A percentile compares a stretch with the other conserved stretches of the same genome.
Evolutionary conservation across 768 basidiomycete genomes (phyloP).

Genomic region (Collybia sp.): DNA sequence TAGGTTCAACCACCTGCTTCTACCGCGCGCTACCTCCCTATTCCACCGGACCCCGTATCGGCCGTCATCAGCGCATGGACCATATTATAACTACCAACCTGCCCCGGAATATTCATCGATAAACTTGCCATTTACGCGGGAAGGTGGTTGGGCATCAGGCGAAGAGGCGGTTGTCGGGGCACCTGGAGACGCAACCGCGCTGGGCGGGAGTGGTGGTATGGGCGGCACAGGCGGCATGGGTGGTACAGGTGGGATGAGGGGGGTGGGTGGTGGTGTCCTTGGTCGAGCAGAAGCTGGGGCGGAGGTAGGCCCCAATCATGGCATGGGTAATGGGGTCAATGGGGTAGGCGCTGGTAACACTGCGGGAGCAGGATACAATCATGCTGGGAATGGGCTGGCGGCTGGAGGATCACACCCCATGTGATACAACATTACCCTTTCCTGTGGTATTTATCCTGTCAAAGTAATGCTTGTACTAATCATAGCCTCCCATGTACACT

Average conservation of each 20-base stretch:
- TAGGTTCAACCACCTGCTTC: slow-evolving; percentile 52
- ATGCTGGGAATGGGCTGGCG: too few relatives aligned
- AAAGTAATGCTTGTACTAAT: too few relatives aligned
- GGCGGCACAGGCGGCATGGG: slow-evolving; percentile 1
- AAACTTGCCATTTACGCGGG: slow-evolving; percentile 37
- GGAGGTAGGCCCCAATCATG: neutral
- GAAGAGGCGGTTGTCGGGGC: slow-evolving; percentile 32
- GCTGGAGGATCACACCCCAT: neutral
- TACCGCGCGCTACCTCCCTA: slow-evolving; percentile 44
- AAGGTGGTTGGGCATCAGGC: slow-evolving; percentile 40
- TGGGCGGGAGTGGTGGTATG: slow-evolving; percentile 11
- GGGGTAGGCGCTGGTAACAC: neutral
- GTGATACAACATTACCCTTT: too few relatives aligned
- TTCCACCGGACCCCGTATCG: slow-evolving; percentile 30
- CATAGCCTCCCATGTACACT: too few relatives aligned
- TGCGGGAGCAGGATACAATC: too few relatives aligned
- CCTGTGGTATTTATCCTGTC: too few relatives aligned
- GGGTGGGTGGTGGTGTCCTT: neutral
- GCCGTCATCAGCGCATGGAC: slow-evolving; percentile 13
- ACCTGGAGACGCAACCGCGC: slow-evolving; percentile 35
- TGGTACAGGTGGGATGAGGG: neutral
- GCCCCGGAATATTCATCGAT: slow-evolving; percentile 18
- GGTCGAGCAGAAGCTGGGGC: neutral
- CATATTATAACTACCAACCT: slow-evolving; percentile 31
- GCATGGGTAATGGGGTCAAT: neutral